Base-by-base conservation (phyloP, 495 filamentous ascomycete genomes). In the Tetracladium setigerum region DNA sequence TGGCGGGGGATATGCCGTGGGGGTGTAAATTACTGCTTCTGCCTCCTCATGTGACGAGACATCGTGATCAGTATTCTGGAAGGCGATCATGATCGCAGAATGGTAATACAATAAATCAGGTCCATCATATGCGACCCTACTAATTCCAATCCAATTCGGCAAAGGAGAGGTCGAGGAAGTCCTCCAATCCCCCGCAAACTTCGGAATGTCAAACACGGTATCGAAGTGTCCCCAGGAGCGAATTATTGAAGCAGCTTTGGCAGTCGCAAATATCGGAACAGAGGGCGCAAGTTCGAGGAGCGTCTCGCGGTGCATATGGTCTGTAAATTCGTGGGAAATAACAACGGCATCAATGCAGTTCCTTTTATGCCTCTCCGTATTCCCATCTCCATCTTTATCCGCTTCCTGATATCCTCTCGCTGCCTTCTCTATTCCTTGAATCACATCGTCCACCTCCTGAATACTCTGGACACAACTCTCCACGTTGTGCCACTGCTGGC, bases 241-340 rank as follows among this genome's bases (percentile, higher is more conserved):
- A 30, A 80, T 73, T 11, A 74, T 55, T 18, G 52, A 51, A 1
- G 67, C 71, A 2, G 74, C 74, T 53, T 68, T 61, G 37, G 66
- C 54, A 5, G 72, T 67, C 17, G 74, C 74, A 40, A 77, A 67
- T 2, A 77, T 61, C 0, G 76, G 76, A 6, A 72, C 67, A 32
- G 62, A 48, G 6, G 57, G 38, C n/a, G 67, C 48, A 11, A 79
- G 53, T 42, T 76, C 65, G 37, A 69, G 54, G 9, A 79, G 64
- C 19, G 76, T 80, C 7, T 65, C 58, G 45, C 68, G 60, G 48
- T 79, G 75, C 54, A 73, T 78, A 58, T 79, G 77, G 56, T 79
- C 74, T 7, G 74, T 77, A 44, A 79, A 79, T 55, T 81, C 76
- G 53, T 79, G 74, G 22, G 58, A 66, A 27, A 78, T 63, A 35